A percentile compares a stretch with the other conserved stretches of the same genome.
Conservation (phyloP, 1,284 basidiomycete genomes). For the Xerocomus nothofagi region DNA sequence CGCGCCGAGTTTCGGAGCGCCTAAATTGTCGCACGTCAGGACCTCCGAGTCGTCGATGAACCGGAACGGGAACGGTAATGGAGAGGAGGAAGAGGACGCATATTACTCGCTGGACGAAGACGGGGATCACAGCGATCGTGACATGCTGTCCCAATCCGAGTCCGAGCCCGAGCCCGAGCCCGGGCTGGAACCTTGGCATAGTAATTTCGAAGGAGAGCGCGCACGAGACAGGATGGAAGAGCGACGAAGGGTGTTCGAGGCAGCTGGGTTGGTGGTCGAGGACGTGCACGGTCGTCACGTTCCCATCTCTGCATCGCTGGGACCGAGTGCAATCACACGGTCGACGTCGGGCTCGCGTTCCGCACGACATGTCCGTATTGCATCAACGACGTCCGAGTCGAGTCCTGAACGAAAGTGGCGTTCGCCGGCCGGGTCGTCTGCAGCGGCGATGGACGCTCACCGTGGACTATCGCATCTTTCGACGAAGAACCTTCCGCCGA, state of each 20-base stretch:
- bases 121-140: conserved; percentile 24
- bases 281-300: neutral
- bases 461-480: conserved; percentile 20
- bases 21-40: too few relatives aligned
- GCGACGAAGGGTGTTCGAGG: conserved; percentile 79
- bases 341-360: conserved; percentile 12
- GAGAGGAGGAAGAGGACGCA: conserved; percentile 46
- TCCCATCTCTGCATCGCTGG: neutral
- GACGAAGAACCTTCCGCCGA: conserved; percentile 56
- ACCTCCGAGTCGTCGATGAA: conserved; percentile 22
- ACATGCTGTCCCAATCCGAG: too few relatives aligned
- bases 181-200: too few relatives aligned
- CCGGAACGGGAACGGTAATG: too few relatives aligned
- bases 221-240: too few relatives aligned
- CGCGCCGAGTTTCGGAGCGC: neutral
- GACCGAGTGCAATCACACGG: neutral
- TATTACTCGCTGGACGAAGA: conserved; percentile 59
- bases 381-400: too few relatives aligned
- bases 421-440: too few relatives aligned
- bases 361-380: too few relatives aligned
- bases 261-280: conserved; percentile 84
- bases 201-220: too few relatives aligned
- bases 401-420: too few relatives aligned
- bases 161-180: conserved; percentile 27
- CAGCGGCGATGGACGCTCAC: conserved; percentile 51